A percentile compares a stretch with the other conserved stretches of the same genome.
Evolutionary conservation across 148 eudicot species (phyloP).

Genomic region (Rheum nobile): DNA sequence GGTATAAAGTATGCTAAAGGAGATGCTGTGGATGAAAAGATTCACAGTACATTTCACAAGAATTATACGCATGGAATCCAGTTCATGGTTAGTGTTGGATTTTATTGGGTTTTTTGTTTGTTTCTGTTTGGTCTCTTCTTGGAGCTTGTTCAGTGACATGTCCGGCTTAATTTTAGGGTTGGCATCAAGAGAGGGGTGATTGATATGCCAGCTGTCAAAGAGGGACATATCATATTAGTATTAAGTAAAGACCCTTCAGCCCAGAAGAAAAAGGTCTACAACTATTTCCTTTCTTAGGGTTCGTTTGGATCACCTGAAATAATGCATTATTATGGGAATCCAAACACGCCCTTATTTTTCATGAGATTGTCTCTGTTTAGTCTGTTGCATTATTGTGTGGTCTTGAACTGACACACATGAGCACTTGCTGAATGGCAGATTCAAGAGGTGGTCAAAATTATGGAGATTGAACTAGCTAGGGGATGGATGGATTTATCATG

Average conservation of each 20-base stretch:
- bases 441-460: constrained; percentile 66
- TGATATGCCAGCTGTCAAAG: constrained; percentile 25
- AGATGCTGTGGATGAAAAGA: constrained; percentile 64
- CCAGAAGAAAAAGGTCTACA: constrained; percentile 61
- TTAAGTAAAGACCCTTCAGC: constrained; percentile 50
- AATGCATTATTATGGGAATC: no score
- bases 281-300: not conserved
- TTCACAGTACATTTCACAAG: constrained; percentile 65
- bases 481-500: constrained; percentile 72
- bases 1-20: constrained; percentile 78
- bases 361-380: not conserved
- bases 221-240: constrained; percentile 54
- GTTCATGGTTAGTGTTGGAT: constrained; percentile 48
- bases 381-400: not conserved
- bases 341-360: not conserved
- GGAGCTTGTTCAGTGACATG: not conserved
- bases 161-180: constrained; percentile 35
- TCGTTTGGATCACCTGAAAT: no score
- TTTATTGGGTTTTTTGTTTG: not conserved
- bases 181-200: constrained; percentile 65
- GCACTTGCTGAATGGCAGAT: constrained; percentile 27
- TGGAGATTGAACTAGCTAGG: constrained; percentile 96
- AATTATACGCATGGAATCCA: constrained; percentile 61
- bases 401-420: not conserved
- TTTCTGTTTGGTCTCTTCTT: not conserved